Evolutionary conservation across 345 rosid species (phyloP), one percentile per base, ranked within the genome.

Genomic region (Salix koriyanagi): DNA sequence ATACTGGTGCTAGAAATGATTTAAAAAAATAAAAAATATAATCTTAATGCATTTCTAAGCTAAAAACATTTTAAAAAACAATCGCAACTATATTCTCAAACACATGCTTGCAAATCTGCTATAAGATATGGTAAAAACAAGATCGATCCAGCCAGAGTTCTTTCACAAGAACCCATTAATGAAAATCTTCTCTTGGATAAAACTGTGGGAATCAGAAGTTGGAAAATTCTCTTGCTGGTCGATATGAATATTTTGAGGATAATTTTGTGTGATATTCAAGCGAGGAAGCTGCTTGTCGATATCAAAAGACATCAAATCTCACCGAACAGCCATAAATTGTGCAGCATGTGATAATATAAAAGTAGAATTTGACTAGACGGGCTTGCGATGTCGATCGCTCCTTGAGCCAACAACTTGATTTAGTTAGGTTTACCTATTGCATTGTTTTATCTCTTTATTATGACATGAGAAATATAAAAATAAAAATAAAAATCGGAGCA

Each of bases 61-160:
- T 3, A 32, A 32, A 32, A 32, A 32, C 0, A 32, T 32, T 32
- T 32, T 32, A 32, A 32, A 32, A 32, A 32, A 32, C 34, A 0
- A 3, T 0, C 4, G 0, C 0, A 32, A 32, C 4, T 0, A 32
- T 0, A 32, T 32, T 32, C 4, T 0, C 0, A 3, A 32, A 32
- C 34, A 30, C 32, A 30, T 30, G 36, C 6, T 4, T 34, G 36
- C 36, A 34, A 34, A 34, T 4, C 36, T 34, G 36, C 36, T 34
- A 34, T 4, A 34, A 4, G 6, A 34, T 5, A 0, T 4, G 36
- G 36, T 34, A 34, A 34, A 0, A 34, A 34, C 36, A 5, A 34
- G 36, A 34, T 44, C 11, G 1, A 46, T 46, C 54, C 54, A 14
- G 16, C 52, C 52, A 4, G 52, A 46, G 52, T 46, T 46, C 48